These are phyloP conservation scores for Orbilia brochopaga DNA, from an alignment of 2,329 filamentous ascomycete species.

Conservation along the genomic window DNA sequence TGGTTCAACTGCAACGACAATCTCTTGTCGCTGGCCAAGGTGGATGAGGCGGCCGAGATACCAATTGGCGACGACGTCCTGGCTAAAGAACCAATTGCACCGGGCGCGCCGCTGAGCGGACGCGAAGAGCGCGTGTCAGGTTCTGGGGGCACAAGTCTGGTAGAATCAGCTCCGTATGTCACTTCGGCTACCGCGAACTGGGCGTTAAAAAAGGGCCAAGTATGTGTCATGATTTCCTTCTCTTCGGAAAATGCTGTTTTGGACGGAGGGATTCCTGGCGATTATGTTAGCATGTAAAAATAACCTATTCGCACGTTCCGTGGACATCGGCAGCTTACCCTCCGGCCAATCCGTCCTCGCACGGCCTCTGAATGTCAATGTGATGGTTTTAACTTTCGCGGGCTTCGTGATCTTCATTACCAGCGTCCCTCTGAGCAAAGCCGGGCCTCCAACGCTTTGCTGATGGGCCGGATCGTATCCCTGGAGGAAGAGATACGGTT, in stretches of 20 bases:
- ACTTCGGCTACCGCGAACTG: conserved; percentile 67
- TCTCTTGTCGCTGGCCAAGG: conserved; percentile 65
- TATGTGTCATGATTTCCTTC: conserved; percentile 84
- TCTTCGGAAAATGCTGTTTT: conserved; percentile 85
- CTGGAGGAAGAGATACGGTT: conserved; percentile 79
- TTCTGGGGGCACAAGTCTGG: conserved; percentile 63
- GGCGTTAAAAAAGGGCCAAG: conserved; percentile 89
- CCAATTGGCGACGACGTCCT: conserved; percentile 53
- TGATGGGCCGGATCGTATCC: conserved; percentile 72
- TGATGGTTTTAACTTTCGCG: conserved; percentile 89
- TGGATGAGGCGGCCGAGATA: conserved; percentile 58
- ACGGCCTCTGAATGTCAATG: conserved; percentile 81
- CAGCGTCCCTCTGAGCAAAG: conserved; percentile 83
- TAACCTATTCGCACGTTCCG: conserved; percentile 17
- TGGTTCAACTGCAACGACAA: conserved; percentile 81
- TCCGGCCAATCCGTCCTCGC: conserved; percentile 96
- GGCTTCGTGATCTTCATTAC: conserved; percentile 84
- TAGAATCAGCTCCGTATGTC: conserved; percentile 69
- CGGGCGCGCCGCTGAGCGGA: conserved; percentile 59
- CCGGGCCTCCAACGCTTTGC: conserved; percentile 69
- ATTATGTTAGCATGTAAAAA: conserved; percentile 17
- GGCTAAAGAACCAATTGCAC: conserved; percentile 53
- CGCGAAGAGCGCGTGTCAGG: conserved; percentile 55
- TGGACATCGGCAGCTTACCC: conserved; percentile 60
- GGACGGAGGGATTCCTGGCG: conserved; percentile 76